Conservation (phyloP, 306 rosid species). For the Citrullus mucosospermus region DNA sequence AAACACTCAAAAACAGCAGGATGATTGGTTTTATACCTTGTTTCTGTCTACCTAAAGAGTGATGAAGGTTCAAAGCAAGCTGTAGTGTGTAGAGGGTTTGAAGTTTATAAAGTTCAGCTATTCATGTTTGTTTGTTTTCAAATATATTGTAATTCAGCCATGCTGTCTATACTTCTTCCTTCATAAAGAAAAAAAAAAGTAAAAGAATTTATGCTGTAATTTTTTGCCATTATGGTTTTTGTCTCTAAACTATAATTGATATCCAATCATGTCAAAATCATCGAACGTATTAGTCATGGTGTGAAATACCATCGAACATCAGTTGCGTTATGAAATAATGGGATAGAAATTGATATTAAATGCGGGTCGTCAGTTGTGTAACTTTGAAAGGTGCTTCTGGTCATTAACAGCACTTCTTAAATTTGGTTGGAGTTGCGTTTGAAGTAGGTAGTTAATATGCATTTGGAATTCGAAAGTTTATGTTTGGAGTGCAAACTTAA, state of each 20-base stretch:
- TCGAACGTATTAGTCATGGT: neutral
- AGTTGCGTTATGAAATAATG: neutral
- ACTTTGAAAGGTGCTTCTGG: neutral
- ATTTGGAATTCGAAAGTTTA: too few species aligned
- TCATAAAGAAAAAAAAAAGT: neutral
- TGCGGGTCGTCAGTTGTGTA: neutral
- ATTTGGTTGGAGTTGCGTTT: too few species aligned
- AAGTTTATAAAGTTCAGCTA: neutral
- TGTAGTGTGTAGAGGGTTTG: neutral
- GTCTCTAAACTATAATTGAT: neutral
- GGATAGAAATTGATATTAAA: neutral
- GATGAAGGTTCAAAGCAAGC: neutral
- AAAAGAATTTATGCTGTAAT: neutral
- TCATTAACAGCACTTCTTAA: too few species aligned
- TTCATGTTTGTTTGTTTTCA: neutral
- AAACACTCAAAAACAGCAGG: constrained; percentile 72
- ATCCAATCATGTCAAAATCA: neutral
- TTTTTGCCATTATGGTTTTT: neutral
- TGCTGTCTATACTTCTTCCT: neutral
- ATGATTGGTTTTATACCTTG: constrained; percentile 17
- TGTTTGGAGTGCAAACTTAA: too few species aligned
- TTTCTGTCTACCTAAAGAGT: neutral
- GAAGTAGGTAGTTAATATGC: too few species aligned
- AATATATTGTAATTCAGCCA: neutral
- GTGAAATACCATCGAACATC: neutral